A percentile compares a stretch with the other conserved stretches of the same genome.
Conservation (phyloP, 2,329 filamentous ascomycete genomes). For the Colletotrichum euphorbiae region DNA sequence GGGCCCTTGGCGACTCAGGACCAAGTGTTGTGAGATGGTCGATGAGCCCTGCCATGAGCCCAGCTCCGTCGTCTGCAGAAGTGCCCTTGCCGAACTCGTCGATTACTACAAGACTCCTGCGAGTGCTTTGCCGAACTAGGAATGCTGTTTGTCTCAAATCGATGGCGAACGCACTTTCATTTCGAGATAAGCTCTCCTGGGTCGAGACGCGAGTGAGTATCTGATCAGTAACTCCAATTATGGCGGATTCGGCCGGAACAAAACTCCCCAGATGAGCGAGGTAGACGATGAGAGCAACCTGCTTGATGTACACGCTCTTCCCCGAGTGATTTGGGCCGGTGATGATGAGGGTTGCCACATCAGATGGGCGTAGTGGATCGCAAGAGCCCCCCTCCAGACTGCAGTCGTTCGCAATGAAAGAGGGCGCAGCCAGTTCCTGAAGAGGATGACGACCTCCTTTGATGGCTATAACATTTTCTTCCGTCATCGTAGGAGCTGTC, state of each 20-base stretch:
- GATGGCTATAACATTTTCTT: slow-evolving; percentile 78
- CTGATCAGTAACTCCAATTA: slow-evolving; percentile 89
- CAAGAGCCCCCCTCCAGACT: slow-evolving; percentile 71
- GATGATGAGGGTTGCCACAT: slow-evolving; percentile 75
- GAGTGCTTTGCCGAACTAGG: slow-evolving; percentile 78
- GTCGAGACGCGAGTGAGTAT: slow-evolving; percentile 90
- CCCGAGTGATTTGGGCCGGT: slow-evolving; percentile 97
- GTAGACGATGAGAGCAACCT: slow-evolving; percentile 90
- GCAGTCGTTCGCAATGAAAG: slow-evolving; percentile 87
- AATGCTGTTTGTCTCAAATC: slow-evolving; percentile 90
- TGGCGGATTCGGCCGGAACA: slow-evolving; percentile 82
- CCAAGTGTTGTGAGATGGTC: slow-evolving; percentile 65
- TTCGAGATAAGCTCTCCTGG: slow-evolving; percentile 68
- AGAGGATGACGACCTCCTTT: slow-evolving; percentile 85
- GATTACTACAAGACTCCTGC: slow-evolving; percentile 83
- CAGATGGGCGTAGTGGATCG: slow-evolving; percentile 34
- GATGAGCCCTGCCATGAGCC: slow-evolving; percentile 68
- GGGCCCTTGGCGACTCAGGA: slow-evolving; percentile 63
- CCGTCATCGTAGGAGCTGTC: slow-evolving; percentile 75
- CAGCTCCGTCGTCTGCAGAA: slow-evolving; percentile 67
- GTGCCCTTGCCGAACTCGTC: slow-evolving; percentile 88
- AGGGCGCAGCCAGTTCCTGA: slow-evolving; percentile 84
- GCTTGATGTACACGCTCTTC: slow-evolving; percentile 96
- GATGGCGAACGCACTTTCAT: slow-evolving; percentile 75
- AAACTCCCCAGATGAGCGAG: slow-evolving; percentile 94